These are phyloP conservation scores for Dactylellina sp. DNA, from an alignment of 2,329 filamentous ascomycete genomes.

Conservation along the genomic window DNA sequence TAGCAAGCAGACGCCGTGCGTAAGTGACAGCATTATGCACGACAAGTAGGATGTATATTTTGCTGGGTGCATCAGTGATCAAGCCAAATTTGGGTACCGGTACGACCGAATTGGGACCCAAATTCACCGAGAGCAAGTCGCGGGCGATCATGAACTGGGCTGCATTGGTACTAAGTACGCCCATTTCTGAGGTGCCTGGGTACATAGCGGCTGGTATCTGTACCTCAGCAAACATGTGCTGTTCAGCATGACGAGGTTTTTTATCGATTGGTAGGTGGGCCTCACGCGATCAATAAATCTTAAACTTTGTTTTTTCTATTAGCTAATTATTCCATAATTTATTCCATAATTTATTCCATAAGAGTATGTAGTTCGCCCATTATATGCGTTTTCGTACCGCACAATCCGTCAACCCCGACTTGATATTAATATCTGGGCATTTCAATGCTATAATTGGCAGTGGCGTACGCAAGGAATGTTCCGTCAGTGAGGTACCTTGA, in stretches of 20 bases:
- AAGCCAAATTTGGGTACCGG: conserved; percentile 10
- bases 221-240: too few species aligned
- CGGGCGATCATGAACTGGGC: conserved; percentile 1
- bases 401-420: too few species aligned
- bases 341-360: too few species aligned
- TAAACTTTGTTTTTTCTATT: neutral
- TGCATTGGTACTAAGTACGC: neutral
- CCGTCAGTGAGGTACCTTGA: too few species aligned
- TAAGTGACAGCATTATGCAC: neutral
- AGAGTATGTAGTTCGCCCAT: too few species aligned
- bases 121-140: too few species aligned
- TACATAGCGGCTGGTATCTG: neutral
- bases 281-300: neutral
- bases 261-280: neutral
- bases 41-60: neutral
- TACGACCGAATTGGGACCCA: neutral
- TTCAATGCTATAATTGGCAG: too few species aligned
- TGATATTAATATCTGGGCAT: too few species aligned
- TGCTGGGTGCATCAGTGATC: neutral
- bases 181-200: neutral
- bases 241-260: neutral
- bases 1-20: too few species aligned
- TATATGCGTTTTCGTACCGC: too few species aligned
- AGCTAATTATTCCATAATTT: neutral
- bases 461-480: too few species aligned